phyloP scores from a whole-genome alignment of 495 filamentous ascomycete genomes.

The Cenococcum geophilum region DNA sequence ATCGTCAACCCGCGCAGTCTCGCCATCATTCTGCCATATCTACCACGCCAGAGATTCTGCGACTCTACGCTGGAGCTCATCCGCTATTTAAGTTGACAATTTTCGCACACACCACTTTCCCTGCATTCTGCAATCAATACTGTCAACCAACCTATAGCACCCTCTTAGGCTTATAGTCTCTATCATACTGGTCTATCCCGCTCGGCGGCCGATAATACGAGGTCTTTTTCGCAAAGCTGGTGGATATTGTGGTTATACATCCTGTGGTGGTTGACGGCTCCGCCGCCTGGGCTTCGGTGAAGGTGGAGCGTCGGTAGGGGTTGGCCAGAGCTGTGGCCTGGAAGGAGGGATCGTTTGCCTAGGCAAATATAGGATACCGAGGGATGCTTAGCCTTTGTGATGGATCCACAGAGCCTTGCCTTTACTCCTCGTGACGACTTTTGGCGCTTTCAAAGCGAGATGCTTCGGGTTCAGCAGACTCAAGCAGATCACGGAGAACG shows the following conservation, averaged over 20 bases:
- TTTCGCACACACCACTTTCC: background rate
- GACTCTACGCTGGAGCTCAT: no score
- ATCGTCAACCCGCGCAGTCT: background rate
- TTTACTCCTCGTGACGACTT: conserved; percentile 70
- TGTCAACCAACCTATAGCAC: background rate
- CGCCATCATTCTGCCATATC: background rate
- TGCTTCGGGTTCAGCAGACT: conserved; percentile 72
- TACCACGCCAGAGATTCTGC: background rate
- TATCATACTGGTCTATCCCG: background rate
- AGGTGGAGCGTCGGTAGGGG: conserved; percentile 16
- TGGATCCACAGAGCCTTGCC: conserved; percentile 57
- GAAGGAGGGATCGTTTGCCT: conserved; percentile 1
- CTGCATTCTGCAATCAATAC: background rate
- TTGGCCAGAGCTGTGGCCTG: conserved; percentile 4
- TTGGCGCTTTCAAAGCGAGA: conserved; percentile 79
- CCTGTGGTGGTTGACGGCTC: conserved; percentile 18
- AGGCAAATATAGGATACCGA: background rate
- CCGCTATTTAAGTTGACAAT: no score
- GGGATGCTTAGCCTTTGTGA: conserved; percentile 35
- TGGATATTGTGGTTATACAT: background rate
- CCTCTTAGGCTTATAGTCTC: background rate
- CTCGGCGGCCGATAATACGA: background rate
- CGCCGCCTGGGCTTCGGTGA: conserved; percentile 20
- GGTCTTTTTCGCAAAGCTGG: conserved; percentile 1
- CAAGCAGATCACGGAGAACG: conserved; percentile 79